A percentile compares a stretch with the other conserved stretches of the same genome.
phyloP scores from a whole-genome alignment of 1,284 basidiomycete species.

The Athelia sp. region DNA sequence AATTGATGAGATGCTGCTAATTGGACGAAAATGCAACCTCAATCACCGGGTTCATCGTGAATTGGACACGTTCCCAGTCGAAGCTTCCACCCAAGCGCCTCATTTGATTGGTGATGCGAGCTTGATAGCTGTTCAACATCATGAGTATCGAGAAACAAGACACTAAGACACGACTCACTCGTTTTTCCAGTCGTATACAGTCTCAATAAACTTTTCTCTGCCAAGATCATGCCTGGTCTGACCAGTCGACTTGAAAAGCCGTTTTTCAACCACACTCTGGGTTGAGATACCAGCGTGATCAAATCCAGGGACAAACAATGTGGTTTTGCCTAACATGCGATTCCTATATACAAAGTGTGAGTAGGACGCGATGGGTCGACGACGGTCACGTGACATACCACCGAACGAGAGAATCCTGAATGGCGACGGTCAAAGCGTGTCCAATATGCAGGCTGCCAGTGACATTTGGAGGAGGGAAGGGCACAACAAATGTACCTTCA shows the following conservation, averaged over 20 bases:
- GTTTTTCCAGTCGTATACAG: slow-evolving; percentile 96
- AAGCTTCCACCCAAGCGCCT: slow-evolving; percentile 89
- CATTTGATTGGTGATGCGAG: slow-evolving; percentile 87
- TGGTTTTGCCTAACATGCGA: slow-evolving; percentile 93
- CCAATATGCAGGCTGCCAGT: slow-evolving; percentile 97
- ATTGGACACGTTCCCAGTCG: slow-evolving; percentile 92
- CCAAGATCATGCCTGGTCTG: slow-evolving; percentile 92
- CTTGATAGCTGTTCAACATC: slow-evolving; percentile 67
- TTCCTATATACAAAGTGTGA: slow-evolving; percentile 56
- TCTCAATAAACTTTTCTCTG: slow-evolving; percentile 87
- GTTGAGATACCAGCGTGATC: slow-evolving; percentile 99
- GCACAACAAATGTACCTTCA: slow-evolving; percentile 81
- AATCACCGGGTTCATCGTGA: slow-evolving; percentile 90
- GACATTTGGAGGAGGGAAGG: slow-evolving; percentile 96
- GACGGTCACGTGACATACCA: slow-evolving; percentile 51
- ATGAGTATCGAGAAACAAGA: not conserved
- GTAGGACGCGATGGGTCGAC: not conserved
- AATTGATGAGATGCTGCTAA: slow-evolving; percentile 6
- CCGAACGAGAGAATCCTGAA: slow-evolving; percentile 87
- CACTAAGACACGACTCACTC: slow-evolving; percentile 51
- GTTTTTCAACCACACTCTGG: slow-evolving; percentile 96
- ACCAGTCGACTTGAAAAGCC: slow-evolving; percentile 81
- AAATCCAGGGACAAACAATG: slow-evolving; percentile 91
- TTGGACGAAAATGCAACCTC: not conserved
- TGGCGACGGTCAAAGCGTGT: slow-evolving; percentile 89